Evolutionary conservation across 2,329 filamentous ascomycete genomes (phyloP).

Genomic region (Niveomyces coronatus): DNA sequence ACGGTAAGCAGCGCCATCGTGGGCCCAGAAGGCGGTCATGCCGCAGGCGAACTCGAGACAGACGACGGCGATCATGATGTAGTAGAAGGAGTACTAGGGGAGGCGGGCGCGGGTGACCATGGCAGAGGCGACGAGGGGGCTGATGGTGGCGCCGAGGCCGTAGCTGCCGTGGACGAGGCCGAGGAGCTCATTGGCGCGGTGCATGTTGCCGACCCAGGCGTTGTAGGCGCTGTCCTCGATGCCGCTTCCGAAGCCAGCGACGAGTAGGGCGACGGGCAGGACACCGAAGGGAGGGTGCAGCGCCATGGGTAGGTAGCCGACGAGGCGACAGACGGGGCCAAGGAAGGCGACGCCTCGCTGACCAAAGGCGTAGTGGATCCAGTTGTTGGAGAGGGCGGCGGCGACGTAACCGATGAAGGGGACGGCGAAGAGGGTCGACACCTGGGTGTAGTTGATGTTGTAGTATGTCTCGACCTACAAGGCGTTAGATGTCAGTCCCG

Average conservation of each 20-base stretch:
- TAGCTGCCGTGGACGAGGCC: slow-evolving; percentile 65
- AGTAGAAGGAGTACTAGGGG: slow-evolving; percentile 67
- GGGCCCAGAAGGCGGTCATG: slow-evolving; percentile 50
- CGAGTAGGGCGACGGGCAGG: slow-evolving; percentile 52
- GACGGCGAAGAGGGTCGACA: slow-evolving; percentile 57
- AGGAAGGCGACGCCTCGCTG: slow-evolving; percentile 62
- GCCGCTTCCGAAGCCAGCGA: slow-evolving; percentile 64
- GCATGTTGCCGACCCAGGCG: slow-evolving; percentile 59
- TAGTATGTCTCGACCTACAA: slow-evolving; percentile 51
- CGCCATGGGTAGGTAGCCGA: slow-evolving; percentile 54
- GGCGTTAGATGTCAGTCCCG: no score
- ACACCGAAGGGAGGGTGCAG: slow-evolving; percentile 61
- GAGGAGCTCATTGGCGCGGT: slow-evolving; percentile 60
- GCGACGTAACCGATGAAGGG: slow-evolving; percentile 55
- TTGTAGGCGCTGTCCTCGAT: slow-evolving; percentile 52
- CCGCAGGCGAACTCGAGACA: slow-evolving; percentile 44
- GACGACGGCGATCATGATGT: slow-evolving; percentile 56
- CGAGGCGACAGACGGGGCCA: slow-evolving; percentile 50
- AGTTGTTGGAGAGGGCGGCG: slow-evolving; percentile 54
- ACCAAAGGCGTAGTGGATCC: slow-evolving; percentile 53
- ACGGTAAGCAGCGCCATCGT: slow-evolving; percentile 48
- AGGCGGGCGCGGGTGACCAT: slow-evolving; percentile 55
- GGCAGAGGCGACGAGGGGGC: slow-evolving; percentile 59
- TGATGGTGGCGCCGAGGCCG: slow-evolving; percentile 58
- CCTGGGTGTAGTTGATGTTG: slow-evolving; percentile 46